Conservation (phyloP, 2,329 filamentous ascomycete species). For the Fusarium sterilihyphosum region DNA sequence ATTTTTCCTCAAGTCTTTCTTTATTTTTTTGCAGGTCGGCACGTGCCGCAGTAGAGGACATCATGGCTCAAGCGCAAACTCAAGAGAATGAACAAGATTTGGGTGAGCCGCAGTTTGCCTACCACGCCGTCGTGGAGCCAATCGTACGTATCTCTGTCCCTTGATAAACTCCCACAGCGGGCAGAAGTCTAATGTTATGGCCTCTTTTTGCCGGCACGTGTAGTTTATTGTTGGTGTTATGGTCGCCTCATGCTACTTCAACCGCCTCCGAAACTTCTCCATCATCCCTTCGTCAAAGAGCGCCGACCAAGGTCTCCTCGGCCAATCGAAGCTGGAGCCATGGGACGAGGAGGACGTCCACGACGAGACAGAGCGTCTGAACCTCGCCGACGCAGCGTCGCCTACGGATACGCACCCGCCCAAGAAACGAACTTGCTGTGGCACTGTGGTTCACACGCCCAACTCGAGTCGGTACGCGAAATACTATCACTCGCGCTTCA, state of each 20-base stretch:
- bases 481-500: slow-evolving; percentile 68
- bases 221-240: slow-evolving; percentile 44
- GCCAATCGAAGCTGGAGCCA: slow-evolving; percentile 34
- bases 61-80: slow-evolving; percentile 10
- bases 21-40: neutral
- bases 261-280: slow-evolving; percentile 41
- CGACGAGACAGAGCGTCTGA: slow-evolving; percentile 32
- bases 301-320: slow-evolving; percentile 39
- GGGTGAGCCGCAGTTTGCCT: slow-evolving; percentile 44
- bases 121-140: slow-evolving; percentile 42
- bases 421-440: slow-evolving; percentile 62
- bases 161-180: neutral
- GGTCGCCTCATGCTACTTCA: slow-evolving; percentile 44
- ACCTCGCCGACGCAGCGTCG: slow-evolving; percentile 9
- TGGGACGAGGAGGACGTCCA: slow-evolving; percentile 36
- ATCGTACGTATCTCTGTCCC: slow-evolving; percentile 32
- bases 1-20: neutral
- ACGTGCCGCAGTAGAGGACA: neutral
- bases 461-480: slow-evolving; percentile 70
- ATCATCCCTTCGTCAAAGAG: slow-evolving; percentile 31
- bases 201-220: neutral
- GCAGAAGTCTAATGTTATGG: neutral
- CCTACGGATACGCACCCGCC: slow-evolving; percentile 49
- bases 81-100: slow-evolving; percentile 30
- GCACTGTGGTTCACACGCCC: slow-evolving; percentile 61